These are phyloP conservation scores for Beauveria varroae DNA, from an alignment of 2,329 filamentous ascomycete genomes.

Conservation along the genomic window DNA sequence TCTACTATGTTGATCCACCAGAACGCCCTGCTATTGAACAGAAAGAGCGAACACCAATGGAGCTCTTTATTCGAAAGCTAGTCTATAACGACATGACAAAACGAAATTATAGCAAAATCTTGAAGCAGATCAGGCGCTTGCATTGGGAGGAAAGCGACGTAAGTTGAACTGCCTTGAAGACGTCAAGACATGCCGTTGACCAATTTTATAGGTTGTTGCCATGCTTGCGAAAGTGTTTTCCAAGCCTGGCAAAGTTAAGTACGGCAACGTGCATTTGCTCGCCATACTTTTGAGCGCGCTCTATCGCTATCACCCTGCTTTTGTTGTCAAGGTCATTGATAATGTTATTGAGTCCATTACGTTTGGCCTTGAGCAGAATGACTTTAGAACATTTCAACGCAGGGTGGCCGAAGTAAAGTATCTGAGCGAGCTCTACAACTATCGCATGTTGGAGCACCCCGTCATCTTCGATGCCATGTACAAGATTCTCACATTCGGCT, in stretches of 20 bases:
- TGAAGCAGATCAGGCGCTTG: constrained; percentile 89
- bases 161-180: constrained; percentile 14
- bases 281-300: constrained; percentile 83
- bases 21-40: constrained; percentile 90
- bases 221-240: constrained; percentile 87
- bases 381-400: constrained; percentile 95
- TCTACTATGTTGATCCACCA: constrained; percentile 96
- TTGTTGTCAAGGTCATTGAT: constrained; percentile 87
- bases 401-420: constrained; percentile 95
- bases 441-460: constrained; percentile 90
- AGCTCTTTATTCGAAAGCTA: constrained; percentile 86
- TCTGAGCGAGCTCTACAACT: constrained; percentile 93
- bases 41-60: constrained; percentile 89
- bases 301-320: constrained; percentile 85
- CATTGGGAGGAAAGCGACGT: constrained; percentile 95
- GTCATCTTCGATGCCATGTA: constrained; percentile 95
- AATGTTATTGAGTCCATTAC: constrained; percentile 82
- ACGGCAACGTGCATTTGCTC: constrained; percentile 89
- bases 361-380: constrained; percentile 85
- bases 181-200: constrained; percentile 2
- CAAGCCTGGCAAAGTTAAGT: constrained; percentile 95
- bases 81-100: constrained; percentile 92
- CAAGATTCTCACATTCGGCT: constrained; percentile 87
- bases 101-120: constrained; percentile 84
- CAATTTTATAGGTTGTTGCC: constrained; percentile 49